Conservation (phyloP, 2,329 filamentous ascomycete species). For the Clonostachys rhizophaga region DNA sequence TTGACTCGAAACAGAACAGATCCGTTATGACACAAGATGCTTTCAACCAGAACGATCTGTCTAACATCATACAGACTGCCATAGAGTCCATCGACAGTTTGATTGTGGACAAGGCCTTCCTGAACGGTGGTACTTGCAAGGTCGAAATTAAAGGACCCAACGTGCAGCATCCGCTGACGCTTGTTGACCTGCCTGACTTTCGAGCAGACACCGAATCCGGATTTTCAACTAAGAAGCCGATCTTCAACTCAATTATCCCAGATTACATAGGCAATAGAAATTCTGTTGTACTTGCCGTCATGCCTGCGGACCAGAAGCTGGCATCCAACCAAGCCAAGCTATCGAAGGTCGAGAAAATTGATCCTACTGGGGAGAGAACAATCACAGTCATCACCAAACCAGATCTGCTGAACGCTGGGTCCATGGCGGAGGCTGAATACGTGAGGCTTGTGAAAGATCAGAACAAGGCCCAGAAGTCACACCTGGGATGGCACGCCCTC, state of each 20-base stretch:
- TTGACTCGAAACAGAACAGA: slow-evolving; percentile 15
- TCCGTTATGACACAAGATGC: slow-evolving; percentile 23
- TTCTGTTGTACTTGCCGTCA: slow-evolving; percentile 55
- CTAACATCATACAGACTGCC: slow-evolving; percentile 43
- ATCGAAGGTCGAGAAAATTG: slow-evolving; percentile 31
- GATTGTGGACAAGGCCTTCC: slow-evolving; percentile 24
- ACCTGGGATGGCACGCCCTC: slow-evolving; percentile 45
- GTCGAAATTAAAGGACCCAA: slow-evolving; percentile 32
- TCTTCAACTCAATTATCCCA: slow-evolving; percentile 29
- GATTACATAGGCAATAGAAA: slow-evolving; percentile 51
- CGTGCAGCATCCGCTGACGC: slow-evolving; percentile 32
- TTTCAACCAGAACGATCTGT: slow-evolving; percentile 22
- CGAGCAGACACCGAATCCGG: slow-evolving; percentile 21
- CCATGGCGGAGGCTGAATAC: no score
- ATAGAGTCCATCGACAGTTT: slow-evolving; percentile 42
- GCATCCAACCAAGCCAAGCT: slow-evolving; percentile 45
- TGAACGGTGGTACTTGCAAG: slow-evolving; percentile 33
- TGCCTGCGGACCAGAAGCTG: slow-evolving; percentile 42
- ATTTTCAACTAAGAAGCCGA: slow-evolving; percentile 16
- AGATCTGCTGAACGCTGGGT: slow-evolving; percentile 24
- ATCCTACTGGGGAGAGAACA: slow-evolving; percentile 38
- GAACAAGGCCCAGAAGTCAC: slow-evolving; percentile 16
- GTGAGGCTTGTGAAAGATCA: slow-evolving; percentile 16
- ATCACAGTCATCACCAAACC: slow-evolving; percentile 55
- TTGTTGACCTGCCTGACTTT: slow-evolving; percentile 50